Conservation (phyloP, 1,139 yeast species). For the Protomyces pachydermus region DNA sequence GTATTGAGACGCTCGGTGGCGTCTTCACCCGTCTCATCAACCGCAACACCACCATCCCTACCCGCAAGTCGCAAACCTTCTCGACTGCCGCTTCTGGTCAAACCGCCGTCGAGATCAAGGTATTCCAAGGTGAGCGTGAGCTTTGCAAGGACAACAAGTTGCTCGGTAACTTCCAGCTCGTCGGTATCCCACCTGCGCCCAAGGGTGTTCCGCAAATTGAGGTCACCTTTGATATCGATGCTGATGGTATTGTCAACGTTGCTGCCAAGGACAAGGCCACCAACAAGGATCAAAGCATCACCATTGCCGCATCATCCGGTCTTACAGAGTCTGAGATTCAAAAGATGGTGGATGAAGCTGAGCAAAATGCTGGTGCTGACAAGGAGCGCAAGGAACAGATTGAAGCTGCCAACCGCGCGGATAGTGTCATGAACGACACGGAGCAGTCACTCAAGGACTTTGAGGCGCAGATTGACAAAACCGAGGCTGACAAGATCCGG, state of each 20-base stretch:
- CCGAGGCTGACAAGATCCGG: slow-evolving; percentile 80
- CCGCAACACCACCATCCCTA: slow-evolving; percentile 97
- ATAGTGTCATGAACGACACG: slow-evolving; percentile 92
- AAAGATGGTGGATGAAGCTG: slow-evolving; percentile 98
- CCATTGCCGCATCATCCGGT: slow-evolving; percentile 98
- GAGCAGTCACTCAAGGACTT: slow-evolving; percentile 91
- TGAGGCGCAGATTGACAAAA: slow-evolving; percentile 85
- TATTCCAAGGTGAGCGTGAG: slow-evolving; percentile 99
- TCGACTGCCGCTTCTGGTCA: slow-evolving; percentile 99
- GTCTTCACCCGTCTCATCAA: slow-evolving; percentile 95
- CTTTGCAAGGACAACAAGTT: slow-evolving; percentile 97
- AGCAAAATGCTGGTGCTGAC: slow-evolving; percentile 94
- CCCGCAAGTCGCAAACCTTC: slow-evolving; percentile 94
- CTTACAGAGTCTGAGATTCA: slow-evolving; percentile 93
- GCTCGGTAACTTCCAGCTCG: slow-evolving; percentile 90
- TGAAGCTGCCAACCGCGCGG: slow-evolving; percentile 95
- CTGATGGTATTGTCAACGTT: slow-evolving; percentile 98
- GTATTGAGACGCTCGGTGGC: slow-evolving; percentile 99
- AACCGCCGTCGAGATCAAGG: slow-evolving; percentile 97
- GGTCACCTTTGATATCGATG: slow-evolving; percentile 95
- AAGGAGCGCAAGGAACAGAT: slow-evolving; percentile 91
- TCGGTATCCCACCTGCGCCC: slow-evolving; percentile 98
- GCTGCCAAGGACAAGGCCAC: slow-evolving; percentile 98
- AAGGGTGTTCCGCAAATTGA: slow-evolving; percentile 99
- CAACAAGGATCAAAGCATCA: slow-evolving; percentile 96